Conservation (phyloP, 208 protist genomes). For the Trypanosoma platydactyli region DNA sequence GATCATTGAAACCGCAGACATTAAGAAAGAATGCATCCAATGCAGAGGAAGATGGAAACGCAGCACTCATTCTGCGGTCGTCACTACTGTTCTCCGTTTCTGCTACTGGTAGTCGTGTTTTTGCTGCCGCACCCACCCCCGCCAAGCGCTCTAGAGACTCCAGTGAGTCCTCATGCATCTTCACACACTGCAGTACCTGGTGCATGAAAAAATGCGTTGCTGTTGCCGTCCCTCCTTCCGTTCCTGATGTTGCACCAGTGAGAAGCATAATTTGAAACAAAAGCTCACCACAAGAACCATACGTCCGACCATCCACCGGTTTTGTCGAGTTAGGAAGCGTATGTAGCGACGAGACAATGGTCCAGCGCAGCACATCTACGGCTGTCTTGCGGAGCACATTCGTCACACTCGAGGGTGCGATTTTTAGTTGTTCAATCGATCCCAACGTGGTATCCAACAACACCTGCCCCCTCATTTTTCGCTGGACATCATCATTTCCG, state of each 20-base stretch:
- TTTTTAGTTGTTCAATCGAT: slow-evolving; percentile 1
- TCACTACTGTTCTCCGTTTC: not conserved
- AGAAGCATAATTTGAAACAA: slow-evolving; percentile 83
- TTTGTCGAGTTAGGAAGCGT: slow-evolving; percentile 35
- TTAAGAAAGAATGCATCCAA: slow-evolving; percentile 80
- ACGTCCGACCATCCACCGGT: slow-evolving; percentile 57
- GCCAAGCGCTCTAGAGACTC: not conserved
- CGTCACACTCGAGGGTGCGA: slow-evolving; percentile 3
- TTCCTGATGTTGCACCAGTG: slow-evolving; percentile 40
- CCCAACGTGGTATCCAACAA: not conserved
- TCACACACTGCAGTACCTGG: slow-evolving; percentile 46
- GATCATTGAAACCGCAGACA: slow-evolving; percentile 69
- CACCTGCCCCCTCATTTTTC: not conserved
- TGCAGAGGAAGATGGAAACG: not conserved
- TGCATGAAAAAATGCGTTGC: slow-evolving; percentile 70
- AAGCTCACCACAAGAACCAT: slow-evolving; percentile 76
- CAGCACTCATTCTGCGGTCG: not conserved
- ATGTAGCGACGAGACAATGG: slow-evolving; percentile 63
- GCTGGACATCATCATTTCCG: not conserved
- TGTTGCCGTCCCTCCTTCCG: slow-evolving; percentile 48
- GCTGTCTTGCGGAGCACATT: slow-evolving; percentile 46
- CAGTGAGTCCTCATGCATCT: slow-evolving; percentile 24
- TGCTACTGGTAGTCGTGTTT: slow-evolving; percentile 8
- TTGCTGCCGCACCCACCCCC: not conserved
- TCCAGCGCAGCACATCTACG: slow-evolving; percentile 45